phyloP scores from a whole-genome alignment of 768 basidiomycete species.

The Serendipita vermifera region DNA sequence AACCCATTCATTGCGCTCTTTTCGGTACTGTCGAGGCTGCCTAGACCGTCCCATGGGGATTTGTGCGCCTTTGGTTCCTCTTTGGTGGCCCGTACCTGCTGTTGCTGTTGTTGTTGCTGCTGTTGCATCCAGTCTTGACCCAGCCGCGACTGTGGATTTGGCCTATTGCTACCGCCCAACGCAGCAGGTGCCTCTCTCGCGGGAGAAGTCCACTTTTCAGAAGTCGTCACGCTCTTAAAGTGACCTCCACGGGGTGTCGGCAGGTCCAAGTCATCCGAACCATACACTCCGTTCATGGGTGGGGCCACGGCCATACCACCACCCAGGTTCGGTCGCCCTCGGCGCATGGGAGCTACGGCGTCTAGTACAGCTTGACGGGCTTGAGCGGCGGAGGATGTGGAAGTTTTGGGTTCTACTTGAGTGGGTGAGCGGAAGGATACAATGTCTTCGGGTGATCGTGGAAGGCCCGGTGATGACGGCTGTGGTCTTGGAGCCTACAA shows the following conservation, averaged over 20 bases:
- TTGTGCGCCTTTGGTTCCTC: not conserved
- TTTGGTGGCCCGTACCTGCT: not conserved
- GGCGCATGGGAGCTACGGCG: conserved; percentile 65
- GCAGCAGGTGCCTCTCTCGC: not conserved
- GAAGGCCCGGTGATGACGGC: conserved; percentile 9
- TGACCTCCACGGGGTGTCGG: not conserved
- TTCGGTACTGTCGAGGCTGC: not conserved
- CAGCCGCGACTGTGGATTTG: not conserved
- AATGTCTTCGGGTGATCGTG: conserved; percentile 22
- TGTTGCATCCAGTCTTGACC: conserved; percentile 3
- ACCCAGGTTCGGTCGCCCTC: conserved; percentile 53
- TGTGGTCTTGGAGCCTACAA: conserved; percentile 14
- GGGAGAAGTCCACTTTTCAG: not conserved
- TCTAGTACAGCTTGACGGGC: conserved; percentile 67
- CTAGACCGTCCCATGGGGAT: not conserved
- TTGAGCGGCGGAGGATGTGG: conserved; percentile 30
- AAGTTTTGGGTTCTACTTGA: not conserved
- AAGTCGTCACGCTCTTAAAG: not conserved
- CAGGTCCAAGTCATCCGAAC: not conserved
- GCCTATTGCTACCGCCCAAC: not conserved
- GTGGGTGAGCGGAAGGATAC: conserved; percentile 26
- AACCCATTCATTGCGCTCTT: not conserved
- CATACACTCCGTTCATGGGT: conserved; percentile 2
- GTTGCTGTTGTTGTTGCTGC: not conserved
- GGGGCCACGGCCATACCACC: too few relatives aligned